Base-by-base conservation (phyloP, 768 basidiomycete species). In the Dictyophora rubrovolvata region DNA sequence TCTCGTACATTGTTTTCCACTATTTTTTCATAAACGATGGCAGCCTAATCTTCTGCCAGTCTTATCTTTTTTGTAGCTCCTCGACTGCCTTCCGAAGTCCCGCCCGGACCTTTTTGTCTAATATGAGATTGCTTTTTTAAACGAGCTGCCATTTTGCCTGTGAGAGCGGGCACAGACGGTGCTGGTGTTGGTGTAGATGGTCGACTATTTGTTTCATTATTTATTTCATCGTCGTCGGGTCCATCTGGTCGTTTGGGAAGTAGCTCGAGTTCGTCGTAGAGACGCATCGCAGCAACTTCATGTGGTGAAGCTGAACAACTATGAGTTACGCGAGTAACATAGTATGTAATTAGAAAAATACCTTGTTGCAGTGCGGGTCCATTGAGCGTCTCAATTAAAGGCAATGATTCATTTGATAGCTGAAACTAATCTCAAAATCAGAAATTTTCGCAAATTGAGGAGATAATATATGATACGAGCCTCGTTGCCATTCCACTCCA, bases 161-260 rank as follows among this genome's bases (percentile, higher is more conserved):
- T 42, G n/a, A 28, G 28, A 28, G 28, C 28, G 7, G 28, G 14
- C 12, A 17, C 16, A 17, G 54, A 47, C 17, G 34, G 42, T 16
- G 33, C 12, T 17, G 17, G 18, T 21, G 28, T 12, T 11, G 28
- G 33, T 14, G 36, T 35, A 8, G 50, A 50, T 6, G 34, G 49
- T 35, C 47, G 49, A 51, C 52, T 51, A 21, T 36, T 51, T 33
- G 28, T 49, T 51, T 51, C 47, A 20, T n/a, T n/a, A 33, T 35
- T 28, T n/a, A 18, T n/a, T 20, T 55, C 37, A 37, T 49, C 49
- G n/a, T 63, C 49, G 20, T 22, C 59, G 36, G 16, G 47, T 48
- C 66, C 71, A 35, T 80, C 77, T 18, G 73, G 68, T 59, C 77
- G 75, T 65, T 89, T 89, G 2, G 87, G 86, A 60, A 89, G 71